Base-by-base conservation (phyloP, 176 grass and related monocot genomes). In the Paspalum notatum region DNA sequence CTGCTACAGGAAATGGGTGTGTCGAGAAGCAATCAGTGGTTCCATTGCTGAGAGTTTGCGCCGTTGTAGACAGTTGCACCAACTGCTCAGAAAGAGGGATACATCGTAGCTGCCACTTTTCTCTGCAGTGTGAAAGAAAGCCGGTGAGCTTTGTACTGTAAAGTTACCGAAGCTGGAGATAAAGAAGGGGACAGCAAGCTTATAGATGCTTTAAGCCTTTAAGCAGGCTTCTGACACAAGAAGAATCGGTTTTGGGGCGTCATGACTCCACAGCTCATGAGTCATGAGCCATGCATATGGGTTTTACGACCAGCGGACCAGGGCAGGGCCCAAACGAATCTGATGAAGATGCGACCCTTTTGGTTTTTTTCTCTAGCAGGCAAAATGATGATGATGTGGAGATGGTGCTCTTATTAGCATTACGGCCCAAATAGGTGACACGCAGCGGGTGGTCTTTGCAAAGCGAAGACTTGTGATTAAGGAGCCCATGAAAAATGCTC, bases 121-220 rank as follows among this genome's bases (percentile, higher is more conserved):
- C 40, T 66, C 52, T 44, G 15, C 57, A 17, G 5, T 53, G 71
- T 62, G 71, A 87, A 66, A 82, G 78, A 79, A 88, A 81, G 82
- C 39, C 27, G 26, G 32, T 22, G 13, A 66, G 58, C 86, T 88
- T 84, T 84, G 80, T 71, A 32, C 87, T 81, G 86, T 74, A 89
- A 89, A 85, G 82, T 8, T 58, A 12, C 40, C 18, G 64, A 55
- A 85, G 82, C 1, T 15, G 63, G 54, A 43, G 77, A 9, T 65
- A 85, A 76, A 56, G 72, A 71, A 53, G 71, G 41, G 77, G 65
- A 48, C 81, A 55, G 63, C 49, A 43, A 66, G 49, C 49, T n/a
- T n/a, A n/a, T n/a, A n/a, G 69, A 56, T 69, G 77, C 87, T 85
- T 85, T 70, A 24, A 4, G 24, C 49, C 87, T 89, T 85, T 89